Base-by-base conservation (phyloP, 2,329 filamentous ascomycete species). In the Chalaropsis ovoidea region DNA sequence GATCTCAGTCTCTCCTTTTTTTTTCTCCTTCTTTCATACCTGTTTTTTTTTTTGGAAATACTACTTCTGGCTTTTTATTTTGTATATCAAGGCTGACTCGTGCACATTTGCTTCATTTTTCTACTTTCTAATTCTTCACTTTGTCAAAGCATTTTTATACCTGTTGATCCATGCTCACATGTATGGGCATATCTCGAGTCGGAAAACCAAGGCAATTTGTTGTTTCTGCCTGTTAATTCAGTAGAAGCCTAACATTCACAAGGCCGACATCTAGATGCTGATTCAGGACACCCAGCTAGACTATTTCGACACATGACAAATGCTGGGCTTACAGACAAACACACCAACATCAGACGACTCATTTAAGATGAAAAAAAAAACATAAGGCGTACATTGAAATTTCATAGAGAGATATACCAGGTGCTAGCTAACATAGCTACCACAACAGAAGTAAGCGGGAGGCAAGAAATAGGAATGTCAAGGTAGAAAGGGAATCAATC, bases 401-500 rank as follows among this genome's bases (percentile, higher is more conserved):
- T 41, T 35, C 27, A 19, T 39, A 39, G 17, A 60, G 35, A 60
- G 56, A 35, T 35, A 41, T 15, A 39, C 56, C 56, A 35, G n/a
- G 56, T 35, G 27, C 56, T 8, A 11, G 27, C 56, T 8, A 11
- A 15, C 4, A n/a, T 3, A 17, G 56, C 56, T 52, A 24, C 47
- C 24, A 52, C 47, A 52, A 52, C 24, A 52, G 52, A 39, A 56
- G 52, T 24, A 39, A 56, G 52, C 52, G 17, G n/a, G 60, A 24
- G 45, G 39, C 19, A 43, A 42, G 19, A 43, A 61, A 24, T 43
- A 24, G 15, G 39, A 13, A 43, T 27, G 39, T 61, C 22, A 39
- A 27, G 22, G 60, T 56, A 35, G 52, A 56, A 56, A 35, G 52
- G 52, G 52, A 56, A 56, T 56, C 52, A 35, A 56, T 56, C 52